Base-by-base conservation (phyloP, 352 stramenopile genomes). In the Thalassiosira oceanica region DNA sequence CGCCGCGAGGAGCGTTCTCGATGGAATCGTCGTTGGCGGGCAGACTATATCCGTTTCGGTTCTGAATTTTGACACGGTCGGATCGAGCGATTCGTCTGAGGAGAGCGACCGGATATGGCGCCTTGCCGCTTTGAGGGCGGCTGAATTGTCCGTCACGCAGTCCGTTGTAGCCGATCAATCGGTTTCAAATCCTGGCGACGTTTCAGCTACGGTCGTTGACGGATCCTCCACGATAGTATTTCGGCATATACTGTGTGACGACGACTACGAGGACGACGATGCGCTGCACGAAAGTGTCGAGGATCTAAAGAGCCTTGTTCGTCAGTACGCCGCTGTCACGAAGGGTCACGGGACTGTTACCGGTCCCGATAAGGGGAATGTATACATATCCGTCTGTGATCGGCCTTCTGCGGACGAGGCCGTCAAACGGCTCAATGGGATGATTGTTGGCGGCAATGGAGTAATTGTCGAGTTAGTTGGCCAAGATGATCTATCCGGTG, bases 1-100 rank as follows among this genome's bases (percentile, higher is more conserved):
- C 36, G 78, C 80, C 41, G 83, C 80, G 11, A 33, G 46, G 44
- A 61, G 72, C 39, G 83, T 80, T 61, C 80, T 80, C 39, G 50
- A 85, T 27, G 78, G 66, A 24, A 56, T 87, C 15, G 27, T 67
- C 1, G 48, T 87, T 24, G 78, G 74, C 28, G 78, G 74, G 4
- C 69, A 61, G 33, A 52, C 45, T 20, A 63, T 79, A 11, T 10
- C 20, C n/a, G 43, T 36, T 4, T 51, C 15, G 6, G 18, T 71
- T 21, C 43, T 66, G 41, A 49, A 42, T 1, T 15, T 26, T 13
- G 24, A 27, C 42, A 15, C 31, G 29, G 20, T 27, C 1, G 26
- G 11, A 20, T 57, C 1, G 13, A 1, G 4, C 18, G 20, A 27
- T 0, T 6, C 11, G 2, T 61, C 45, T 11, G 46, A n/a, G 24